Evolutionary conservation across 2,329 filamentous ascomycete species (phyloP).

Genomic region (Aureobasidium vineae): DNA sequence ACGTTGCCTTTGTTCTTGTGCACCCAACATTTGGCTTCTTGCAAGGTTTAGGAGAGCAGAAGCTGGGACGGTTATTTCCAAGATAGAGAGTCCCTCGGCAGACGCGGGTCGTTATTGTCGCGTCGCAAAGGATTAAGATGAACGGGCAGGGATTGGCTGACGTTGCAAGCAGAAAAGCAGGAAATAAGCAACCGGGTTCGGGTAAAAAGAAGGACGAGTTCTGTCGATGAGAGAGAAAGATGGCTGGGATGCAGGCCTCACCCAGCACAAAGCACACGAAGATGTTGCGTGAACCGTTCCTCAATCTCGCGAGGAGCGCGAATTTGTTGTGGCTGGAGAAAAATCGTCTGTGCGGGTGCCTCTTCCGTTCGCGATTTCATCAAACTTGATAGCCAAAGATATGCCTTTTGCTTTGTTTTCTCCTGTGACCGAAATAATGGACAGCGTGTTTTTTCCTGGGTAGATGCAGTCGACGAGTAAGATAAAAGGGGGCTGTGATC

Average conservation of each 20-base stretch:
- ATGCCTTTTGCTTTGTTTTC: neutral
- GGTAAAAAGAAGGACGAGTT: neutral
- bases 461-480: slow-evolving; percentile 16
- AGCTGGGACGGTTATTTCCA: neutral
- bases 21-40: slow-evolving; percentile 23
- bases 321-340: slow-evolving; percentile 23
- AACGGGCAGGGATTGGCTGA: slow-evolving; percentile 9
- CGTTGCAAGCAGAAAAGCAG: slow-evolving; percentile 11
- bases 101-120: slow-evolving; percentile 11
- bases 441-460: neutral
- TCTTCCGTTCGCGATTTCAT: slow-evolving; percentile 11
- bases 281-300: slow-evolving; percentile 15
- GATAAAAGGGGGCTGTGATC: slow-evolving; percentile 5
- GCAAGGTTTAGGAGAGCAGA: slow-evolving; percentile 14
- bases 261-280: neutral
- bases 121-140: slow-evolving; percentile 2
- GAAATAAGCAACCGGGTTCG: slow-evolving; percentile 17
- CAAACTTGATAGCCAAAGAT: slow-evolving; percentile 19
- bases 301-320: slow-evolving; percentile 23
- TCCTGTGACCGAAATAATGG: neutral
- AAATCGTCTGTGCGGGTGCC: slow-evolving; percentile 1
- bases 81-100: neutral
- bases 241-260: slow-evolving; percentile 12
- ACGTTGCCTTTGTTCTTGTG: slow-evolving; percentile 18
- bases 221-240: neutral